phyloP scores from a whole-genome alignment of 768 basidiomycete genomes.

The Tephrocybe rancida region DNA sequence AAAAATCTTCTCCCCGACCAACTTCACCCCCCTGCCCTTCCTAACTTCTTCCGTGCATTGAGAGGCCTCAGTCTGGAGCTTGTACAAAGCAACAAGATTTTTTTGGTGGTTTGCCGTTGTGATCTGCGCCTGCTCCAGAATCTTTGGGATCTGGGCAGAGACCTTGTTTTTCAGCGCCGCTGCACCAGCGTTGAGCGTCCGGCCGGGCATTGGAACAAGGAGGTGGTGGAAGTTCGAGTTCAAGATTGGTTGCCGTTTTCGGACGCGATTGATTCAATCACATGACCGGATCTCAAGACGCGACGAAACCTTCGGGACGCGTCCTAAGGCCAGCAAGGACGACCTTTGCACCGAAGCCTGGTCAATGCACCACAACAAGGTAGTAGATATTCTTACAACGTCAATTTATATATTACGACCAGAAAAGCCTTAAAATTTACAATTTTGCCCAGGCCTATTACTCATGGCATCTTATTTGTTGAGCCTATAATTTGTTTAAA shows the following conservation, averaged over 20 bases:
- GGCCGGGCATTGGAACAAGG: slow-evolving; percentile 18
- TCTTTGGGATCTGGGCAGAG: slow-evolving; percentile 46
- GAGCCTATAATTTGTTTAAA: too few species aligned
- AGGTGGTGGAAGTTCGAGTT: neutral
- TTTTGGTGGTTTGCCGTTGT: slow-evolving; percentile 85
- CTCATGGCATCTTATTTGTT: too few species aligned
- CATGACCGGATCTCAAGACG: neutral
- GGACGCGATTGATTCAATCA: neutral
- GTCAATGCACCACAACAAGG: too few species aligned
- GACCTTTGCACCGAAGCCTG: too few species aligned
- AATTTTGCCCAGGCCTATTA: too few species aligned
- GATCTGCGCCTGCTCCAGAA: slow-evolving; percentile 80
- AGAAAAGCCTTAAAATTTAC: too few species aligned
- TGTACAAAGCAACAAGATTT: slow-evolving; percentile 82
- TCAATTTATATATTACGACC: too few species aligned
- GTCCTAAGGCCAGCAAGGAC: too few species aligned
- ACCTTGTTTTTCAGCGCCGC: slow-evolving; percentile 12
- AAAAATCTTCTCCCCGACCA: slow-evolving; percentile 80
- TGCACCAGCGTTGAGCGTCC: slow-evolving; percentile 13
- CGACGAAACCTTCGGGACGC: too few species aligned
- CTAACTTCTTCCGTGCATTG: slow-evolving; percentile 48
- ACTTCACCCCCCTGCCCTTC: slow-evolving; percentile 47
- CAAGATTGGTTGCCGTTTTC: neutral
- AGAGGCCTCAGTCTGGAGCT: slow-evolving; percentile 72
- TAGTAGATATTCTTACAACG: too few species aligned